Conservation (phyloP, 2,329 filamentous ascomycete genomes). For the Trichoderma sp. region DNA sequence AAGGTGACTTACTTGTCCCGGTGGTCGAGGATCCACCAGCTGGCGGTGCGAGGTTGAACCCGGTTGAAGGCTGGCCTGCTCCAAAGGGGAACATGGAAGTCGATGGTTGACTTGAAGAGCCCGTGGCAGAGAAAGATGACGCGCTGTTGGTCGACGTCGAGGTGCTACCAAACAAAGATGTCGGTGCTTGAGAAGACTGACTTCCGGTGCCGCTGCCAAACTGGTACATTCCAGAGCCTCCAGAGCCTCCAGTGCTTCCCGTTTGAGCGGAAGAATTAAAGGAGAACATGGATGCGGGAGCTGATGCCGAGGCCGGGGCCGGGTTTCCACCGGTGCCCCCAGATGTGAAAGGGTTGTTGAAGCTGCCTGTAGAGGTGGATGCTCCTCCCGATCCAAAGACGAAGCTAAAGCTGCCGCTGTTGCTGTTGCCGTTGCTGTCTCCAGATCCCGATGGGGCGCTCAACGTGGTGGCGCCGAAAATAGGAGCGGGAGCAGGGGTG, state of each 20-base stretch:
- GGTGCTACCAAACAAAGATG: constrained; percentile 33
- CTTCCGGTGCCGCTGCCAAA: constrained; percentile 34
- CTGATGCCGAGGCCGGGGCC: constrained; percentile 24
- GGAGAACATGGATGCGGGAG: constrained; percentile 35
- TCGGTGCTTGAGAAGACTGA: constrained; percentile 24
- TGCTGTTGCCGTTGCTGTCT: neutral
- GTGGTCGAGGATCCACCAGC: constrained; percentile 43
- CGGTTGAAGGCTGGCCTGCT: constrained; percentile 34
- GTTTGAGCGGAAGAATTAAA: constrained; percentile 33
- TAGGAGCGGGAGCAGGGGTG: constrained; percentile 22
- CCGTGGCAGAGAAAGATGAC: constrained; percentile 41
- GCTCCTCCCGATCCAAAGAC: constrained; percentile 31
- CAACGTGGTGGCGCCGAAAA: constrained; percentile 23
- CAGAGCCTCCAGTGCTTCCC: constrained; percentile 20
- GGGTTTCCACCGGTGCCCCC: constrained; percentile 27
- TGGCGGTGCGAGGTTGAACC: constrained; percentile 41
- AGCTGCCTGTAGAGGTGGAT: constrained; percentile 25
- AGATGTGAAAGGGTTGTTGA: constrained; percentile 42
- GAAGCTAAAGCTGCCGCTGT: constrained; percentile 31
- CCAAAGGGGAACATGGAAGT: constrained; percentile 32
- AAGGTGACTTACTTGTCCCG: constrained; percentile 46
- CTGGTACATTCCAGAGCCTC: constrained; percentile 35
- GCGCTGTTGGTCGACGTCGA: constrained; percentile 29
- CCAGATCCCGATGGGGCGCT: constrained; percentile 23
- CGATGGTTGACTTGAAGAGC: constrained; percentile 29